Conservation (phyloP, 2,329 filamentous ascomycete genomes). For the Monilinia polystroma region DNA sequence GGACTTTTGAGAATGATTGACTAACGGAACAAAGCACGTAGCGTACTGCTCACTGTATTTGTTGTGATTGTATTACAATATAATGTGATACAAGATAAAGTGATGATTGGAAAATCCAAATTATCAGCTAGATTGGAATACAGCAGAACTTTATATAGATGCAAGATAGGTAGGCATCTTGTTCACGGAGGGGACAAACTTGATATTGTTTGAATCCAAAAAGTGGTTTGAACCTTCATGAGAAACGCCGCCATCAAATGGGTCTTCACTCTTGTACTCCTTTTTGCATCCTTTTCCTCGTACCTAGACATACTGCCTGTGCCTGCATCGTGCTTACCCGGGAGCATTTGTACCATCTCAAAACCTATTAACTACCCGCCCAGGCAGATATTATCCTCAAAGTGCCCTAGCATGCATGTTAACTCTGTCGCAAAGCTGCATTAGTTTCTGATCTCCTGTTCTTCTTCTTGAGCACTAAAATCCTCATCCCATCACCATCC, state of each 20-base stretch:
- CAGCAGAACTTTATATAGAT: slow-evolving; percentile 5
- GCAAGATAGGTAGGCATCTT: background rate
- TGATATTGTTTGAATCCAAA: slow-evolving; percentile 2
- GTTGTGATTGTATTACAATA: background rate
- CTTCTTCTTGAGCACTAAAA: background rate
- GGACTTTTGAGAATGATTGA: background rate
- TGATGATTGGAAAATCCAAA: background rate
- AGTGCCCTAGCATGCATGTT: background rate
- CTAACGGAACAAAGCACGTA: background rate
- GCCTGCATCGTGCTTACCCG: background rate
- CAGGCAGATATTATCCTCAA: background rate
- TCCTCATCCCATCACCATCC: background rate
- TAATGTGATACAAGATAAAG: slow-evolving; percentile 1
- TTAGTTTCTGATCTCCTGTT: background rate
- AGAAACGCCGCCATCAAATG: background rate
- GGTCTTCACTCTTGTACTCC: background rate
- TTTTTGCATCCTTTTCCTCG: background rate
- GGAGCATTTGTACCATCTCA: background rate
- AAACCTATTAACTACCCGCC: background rate
- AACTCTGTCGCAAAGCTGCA: background rate
- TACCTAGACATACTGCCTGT: background rate
- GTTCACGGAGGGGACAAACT: background rate
- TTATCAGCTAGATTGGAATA: background rate
- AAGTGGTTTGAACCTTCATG: background rate
- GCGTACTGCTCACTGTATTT: background rate